Percentiles rank a stretch among this genome's conserved stretches.
Evolutionary conservation across 441 rosid genomes (phyloP).

Genomic region (Cnidoscolus chayamansa): DNA sequence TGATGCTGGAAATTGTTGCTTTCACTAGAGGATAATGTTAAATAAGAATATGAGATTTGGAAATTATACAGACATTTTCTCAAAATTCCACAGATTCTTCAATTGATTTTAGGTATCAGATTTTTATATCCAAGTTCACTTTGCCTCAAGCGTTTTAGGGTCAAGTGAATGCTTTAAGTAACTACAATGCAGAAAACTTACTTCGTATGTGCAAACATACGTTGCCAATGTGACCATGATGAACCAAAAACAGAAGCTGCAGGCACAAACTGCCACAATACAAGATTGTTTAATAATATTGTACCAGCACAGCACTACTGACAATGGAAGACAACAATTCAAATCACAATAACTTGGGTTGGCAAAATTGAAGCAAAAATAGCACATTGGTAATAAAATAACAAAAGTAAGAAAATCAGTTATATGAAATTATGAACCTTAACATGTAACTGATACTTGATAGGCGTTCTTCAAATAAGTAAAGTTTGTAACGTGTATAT

Average conservation of each 20-base stretch:
- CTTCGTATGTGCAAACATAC: slow-evolving; percentile 54
- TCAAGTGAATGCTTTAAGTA: not conserved
- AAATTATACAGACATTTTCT: not conserved
- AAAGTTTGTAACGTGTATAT: not conserved
- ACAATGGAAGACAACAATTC: slow-evolving; percentile 12
- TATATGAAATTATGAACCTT: not conserved
- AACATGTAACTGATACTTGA: not conserved
- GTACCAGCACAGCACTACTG: not conserved
- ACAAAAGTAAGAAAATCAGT: not conserved
- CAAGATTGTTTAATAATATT: slow-evolving; percentile 9
- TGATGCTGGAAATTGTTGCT: not conserved
- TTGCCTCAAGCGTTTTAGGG: not conserved
- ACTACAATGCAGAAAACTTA: slow-evolving; percentile 28
- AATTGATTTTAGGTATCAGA: not conserved
- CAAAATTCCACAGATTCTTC: not conserved
- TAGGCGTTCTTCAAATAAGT: slow-evolving; percentile 5
- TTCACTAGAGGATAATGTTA: not conserved
- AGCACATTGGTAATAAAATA: not conserved
- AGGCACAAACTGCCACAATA: slow-evolving; percentile 55
- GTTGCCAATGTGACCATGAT: slow-evolving; percentile 69
- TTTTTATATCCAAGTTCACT: slow-evolving; percentile 1
- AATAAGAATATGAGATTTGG: not conserved
- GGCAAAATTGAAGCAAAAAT: not conserved
- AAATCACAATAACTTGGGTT: slow-evolving; percentile 7
- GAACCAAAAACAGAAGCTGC: slow-evolving; percentile 68